A percentile compares a stretch with the other conserved stretches of the same genome.
Evolutionary conservation across 2,329 filamentous ascomycete genomes (phyloP).

Genomic region (Fusarium vanettenii): DNA sequence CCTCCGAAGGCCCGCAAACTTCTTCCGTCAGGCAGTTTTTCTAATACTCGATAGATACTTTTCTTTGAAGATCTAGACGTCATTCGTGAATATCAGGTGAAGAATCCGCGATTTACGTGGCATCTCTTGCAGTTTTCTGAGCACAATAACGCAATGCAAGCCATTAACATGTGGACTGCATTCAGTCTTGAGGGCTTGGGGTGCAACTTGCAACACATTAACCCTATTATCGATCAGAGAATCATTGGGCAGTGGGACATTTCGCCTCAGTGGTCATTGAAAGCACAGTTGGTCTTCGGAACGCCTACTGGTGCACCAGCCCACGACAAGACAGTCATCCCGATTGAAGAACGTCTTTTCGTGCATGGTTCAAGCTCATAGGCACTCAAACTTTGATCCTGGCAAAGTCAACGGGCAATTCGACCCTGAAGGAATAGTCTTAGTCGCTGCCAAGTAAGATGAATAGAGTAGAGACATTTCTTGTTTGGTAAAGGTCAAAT

Average conservation of each 20-base stretch:
- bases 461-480: background rate
- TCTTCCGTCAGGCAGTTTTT: background rate
- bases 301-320: background rate
- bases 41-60: conserved; percentile 4
- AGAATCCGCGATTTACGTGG: conserved; percentile 1
- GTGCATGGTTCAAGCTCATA: background rate
- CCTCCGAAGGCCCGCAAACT: background rate
- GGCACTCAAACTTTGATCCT: background rate
- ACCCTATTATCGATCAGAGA: conserved; percentile 19
- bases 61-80: conserved; percentile 24
- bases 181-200: conserved; percentile 15
- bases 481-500: background rate
- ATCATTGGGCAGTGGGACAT: conserved; percentile 18
- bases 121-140: conserved; percentile 25
- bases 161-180: conserved; percentile 23
- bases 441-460: background rate
- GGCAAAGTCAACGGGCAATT: background rate
- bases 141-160: conserved; percentile 24
- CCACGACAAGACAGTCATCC: conserved; percentile 4
- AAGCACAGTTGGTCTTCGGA: conserved; percentile 26
- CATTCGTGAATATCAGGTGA: conserved; percentile 8
- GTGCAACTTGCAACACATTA: conserved; percentile 23
- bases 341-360: conserved; percentile 2
- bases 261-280: conserved; percentile 21
- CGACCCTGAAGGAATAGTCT: background rate